Conservation (phyloP, 2,329 filamentous ascomycete species). For the Cercospora zeina region DNA sequence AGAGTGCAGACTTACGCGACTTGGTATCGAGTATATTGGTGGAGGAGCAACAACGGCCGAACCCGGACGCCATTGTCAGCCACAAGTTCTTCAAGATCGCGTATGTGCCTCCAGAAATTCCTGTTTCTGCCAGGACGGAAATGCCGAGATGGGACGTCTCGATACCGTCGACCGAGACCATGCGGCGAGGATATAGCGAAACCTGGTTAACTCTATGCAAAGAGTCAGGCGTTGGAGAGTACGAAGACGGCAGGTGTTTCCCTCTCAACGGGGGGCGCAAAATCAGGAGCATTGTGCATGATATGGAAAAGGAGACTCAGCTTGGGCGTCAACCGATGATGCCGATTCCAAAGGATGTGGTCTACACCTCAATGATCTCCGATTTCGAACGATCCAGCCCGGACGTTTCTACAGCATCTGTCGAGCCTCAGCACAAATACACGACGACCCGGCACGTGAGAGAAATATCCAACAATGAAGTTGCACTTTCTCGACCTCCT, state of each 20-base stretch:
- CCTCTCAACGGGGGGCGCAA: slow-evolving; percentile 50
- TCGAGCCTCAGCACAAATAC: slow-evolving; percentile 35
- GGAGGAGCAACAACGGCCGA: slow-evolving; percentile 71
- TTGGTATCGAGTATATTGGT: slow-evolving; percentile 74
- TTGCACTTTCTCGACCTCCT: slow-evolving; percentile 29
- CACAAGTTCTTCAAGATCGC: slow-evolving; percentile 77
- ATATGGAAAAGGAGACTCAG: slow-evolving; percentile 53
- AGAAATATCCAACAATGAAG: slow-evolving; percentile 51
- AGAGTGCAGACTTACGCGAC: slow-evolving; percentile 76
- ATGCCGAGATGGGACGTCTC: slow-evolving; percentile 52
- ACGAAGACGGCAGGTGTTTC: slow-evolving; percentile 49
- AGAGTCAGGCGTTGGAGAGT: slow-evolving; percentile 53
- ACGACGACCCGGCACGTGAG: slow-evolving; percentile 46
- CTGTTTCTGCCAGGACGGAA: slow-evolving; percentile 47
- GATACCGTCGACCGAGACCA: slow-evolving; percentile 47
- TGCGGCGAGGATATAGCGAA: slow-evolving; percentile 52
- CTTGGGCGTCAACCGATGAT: slow-evolving; percentile 51
- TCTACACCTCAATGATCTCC: slow-evolving; percentile 47
- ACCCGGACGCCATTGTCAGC: slow-evolving; percentile 74
- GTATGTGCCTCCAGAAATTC: slow-evolving; percentile 64
- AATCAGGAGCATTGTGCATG: slow-evolving; percentile 52
- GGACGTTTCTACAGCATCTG: slow-evolving; percentile 40
- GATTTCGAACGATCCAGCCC: slow-evolving; percentile 37
- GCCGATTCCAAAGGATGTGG: slow-evolving; percentile 51
- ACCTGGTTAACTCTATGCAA: slow-evolving; percentile 55